Conservation (phyloP, 345 rosid genomes). For the Brassica juncea region DNA sequence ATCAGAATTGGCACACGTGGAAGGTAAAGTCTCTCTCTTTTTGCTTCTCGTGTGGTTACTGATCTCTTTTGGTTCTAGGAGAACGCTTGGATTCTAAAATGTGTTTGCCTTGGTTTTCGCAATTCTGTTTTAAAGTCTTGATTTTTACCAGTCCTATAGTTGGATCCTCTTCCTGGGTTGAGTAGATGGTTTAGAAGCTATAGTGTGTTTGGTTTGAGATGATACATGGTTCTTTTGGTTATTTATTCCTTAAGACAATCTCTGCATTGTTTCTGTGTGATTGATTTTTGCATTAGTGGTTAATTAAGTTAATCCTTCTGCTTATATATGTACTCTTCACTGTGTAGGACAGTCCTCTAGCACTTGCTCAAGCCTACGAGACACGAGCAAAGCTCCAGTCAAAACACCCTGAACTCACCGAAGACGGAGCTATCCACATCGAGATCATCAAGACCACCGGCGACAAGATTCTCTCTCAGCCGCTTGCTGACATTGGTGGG, state of each 20-base stretch:
- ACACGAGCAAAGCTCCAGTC: slow-evolving; percentile 80
- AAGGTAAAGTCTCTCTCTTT: slow-evolving; percentile 53
- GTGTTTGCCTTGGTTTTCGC: neutral
- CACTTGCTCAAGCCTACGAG: slow-evolving; percentile 98
- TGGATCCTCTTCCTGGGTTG: slow-evolving; percentile 19
- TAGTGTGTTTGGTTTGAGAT: neutral
- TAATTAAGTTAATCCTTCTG: slow-evolving; percentile 12
- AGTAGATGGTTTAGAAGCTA: slow-evolving; percentile 11
- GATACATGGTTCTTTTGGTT: neutral
- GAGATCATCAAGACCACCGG: slow-evolving; percentile 96
- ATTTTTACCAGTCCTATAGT: neutral
- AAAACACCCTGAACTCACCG: slow-evolving; percentile 68
- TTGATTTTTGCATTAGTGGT: neutral
- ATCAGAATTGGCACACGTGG: slow-evolving; percentile 93
- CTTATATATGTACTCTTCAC: slow-evolving; percentile 40
- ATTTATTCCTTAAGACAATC: slow-evolving; percentile 1
- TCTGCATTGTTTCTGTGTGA: neutral
- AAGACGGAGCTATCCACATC: slow-evolving; percentile 88
- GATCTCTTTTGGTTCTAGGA: neutral
- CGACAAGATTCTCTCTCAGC: slow-evolving; percentile 84
- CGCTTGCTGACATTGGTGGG: slow-evolving; percentile 98
- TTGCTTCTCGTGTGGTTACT: neutral
- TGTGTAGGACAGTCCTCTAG: slow-evolving; percentile 79
- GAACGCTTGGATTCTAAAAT: neutral
- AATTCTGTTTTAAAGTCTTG: neutral